Evolutionary conservation across 306 rosid genomes (phyloP).

Genomic region (Prunus armeniaca): DNA sequence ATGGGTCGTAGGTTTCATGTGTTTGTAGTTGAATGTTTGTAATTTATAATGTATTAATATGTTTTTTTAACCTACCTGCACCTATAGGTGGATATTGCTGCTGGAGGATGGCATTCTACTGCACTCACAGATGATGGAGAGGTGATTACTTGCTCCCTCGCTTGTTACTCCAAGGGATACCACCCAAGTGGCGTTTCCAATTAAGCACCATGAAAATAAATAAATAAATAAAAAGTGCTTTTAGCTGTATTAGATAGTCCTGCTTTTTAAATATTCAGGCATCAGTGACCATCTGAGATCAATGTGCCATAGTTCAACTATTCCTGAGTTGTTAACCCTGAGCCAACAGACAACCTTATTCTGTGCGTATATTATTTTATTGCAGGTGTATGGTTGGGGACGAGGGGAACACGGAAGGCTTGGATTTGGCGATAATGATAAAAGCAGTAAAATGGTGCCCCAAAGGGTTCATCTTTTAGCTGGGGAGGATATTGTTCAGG

Average conservation of each 20-base stretch:
- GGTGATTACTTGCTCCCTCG: conserved; percentile 44
- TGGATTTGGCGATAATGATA: conserved; percentile 96
- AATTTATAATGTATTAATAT: not conserved
- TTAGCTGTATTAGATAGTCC: not conserved
- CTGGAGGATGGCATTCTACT: conserved; percentile 99
- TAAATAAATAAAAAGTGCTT: not conserved
- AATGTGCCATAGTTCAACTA: not conserved
- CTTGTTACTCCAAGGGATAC: not conserved
- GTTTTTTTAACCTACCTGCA: conserved; percentile 16
- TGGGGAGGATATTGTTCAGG: conserved; percentile 96
- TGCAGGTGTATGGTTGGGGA: conserved; percentile 99
- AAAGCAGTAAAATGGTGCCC: conserved; percentile 98
- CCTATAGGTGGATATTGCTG: conserved; percentile 87
- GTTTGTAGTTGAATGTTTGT: not conserved
- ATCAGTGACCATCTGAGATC: not conserved
- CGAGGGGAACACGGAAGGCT: conserved; percentile 99
- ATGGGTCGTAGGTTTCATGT: not conserved
- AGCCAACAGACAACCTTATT: not conserved
- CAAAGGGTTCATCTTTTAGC: conserved; percentile 88
- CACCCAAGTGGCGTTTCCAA: not conserved
- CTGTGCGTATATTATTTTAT: not conserved
- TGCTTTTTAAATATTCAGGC: not conserved
- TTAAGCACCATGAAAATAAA: not conserved
- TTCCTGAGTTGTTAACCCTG: not conserved
- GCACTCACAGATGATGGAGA: conserved; percentile 88